Percentiles rank a stretch among this genome's conserved stretches.
Conservation (phyloP, 108 stramenopile genomes). For the Ochromonas danica region DNA sequence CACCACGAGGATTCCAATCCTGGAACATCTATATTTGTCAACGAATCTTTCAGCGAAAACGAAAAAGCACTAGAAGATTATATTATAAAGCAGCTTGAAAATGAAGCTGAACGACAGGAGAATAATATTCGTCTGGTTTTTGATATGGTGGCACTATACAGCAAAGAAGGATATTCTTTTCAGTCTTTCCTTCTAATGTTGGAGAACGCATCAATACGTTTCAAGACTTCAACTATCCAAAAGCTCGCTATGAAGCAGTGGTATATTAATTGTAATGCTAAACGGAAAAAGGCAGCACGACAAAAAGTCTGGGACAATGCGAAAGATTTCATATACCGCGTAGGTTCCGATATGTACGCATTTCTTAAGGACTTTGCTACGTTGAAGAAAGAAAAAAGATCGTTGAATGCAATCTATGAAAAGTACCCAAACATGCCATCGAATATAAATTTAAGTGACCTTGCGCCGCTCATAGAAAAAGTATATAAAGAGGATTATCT, state of each 20-base stretch:
- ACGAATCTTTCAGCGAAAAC: constrained; percentile 15
- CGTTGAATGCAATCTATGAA: constrained; percentile 16
- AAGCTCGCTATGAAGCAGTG: constrained; percentile 14
- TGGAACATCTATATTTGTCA: constrained; percentile 17
- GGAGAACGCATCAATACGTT: constrained; percentile 15
- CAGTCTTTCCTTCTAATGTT: constrained; percentile 16
- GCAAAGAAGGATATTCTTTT: constrained; percentile 17
- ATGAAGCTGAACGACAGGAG: constrained; percentile 14
- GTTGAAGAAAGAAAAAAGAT: constrained; percentile 17
- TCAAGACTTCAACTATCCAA: constrained; percentile 16
- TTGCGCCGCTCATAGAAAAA: constrained; percentile 15
- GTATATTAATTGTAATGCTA: constrained; percentile 17
- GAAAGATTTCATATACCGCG: constrained; percentile 15
- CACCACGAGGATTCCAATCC: constrained; percentile 13
- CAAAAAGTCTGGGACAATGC: constrained; percentile 15
- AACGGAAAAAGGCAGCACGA: constrained; percentile 14
- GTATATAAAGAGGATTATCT: constrained; percentile 17
- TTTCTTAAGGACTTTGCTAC: constrained; percentile 16
- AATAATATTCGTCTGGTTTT: constrained; percentile 17
- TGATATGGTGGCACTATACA: constrained; percentile 15
- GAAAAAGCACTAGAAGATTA: constrained; percentile 17
- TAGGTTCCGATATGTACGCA: constrained; percentile 15
- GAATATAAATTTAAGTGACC: constrained; percentile 17
- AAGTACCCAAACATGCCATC: constrained; percentile 15
- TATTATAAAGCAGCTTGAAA: constrained; percentile 17